These are phyloP conservation scores for Eucalyptus decipiens DNA, from an alignment of 345 rosid genomes.

Conservation along the genomic window DNA sequence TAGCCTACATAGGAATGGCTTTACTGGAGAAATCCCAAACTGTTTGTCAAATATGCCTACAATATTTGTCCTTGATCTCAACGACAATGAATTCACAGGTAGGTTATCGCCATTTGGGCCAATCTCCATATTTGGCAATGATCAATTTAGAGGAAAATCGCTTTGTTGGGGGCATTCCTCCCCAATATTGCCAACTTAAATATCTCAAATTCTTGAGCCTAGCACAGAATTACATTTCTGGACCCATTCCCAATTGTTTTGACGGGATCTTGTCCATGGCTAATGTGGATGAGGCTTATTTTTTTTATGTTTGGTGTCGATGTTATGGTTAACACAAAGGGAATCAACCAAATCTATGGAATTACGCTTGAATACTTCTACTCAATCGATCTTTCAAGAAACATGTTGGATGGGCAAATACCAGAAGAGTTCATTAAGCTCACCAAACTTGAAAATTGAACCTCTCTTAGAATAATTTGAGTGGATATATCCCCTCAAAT, in stretches of 20 bases:
- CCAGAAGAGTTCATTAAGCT: neutral
- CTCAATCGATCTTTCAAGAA: neutral
- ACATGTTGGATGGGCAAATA: neutral
- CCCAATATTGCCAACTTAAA: neutral
- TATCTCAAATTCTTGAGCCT: neutral
- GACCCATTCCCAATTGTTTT: neutral
- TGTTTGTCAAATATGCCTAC: neutral
- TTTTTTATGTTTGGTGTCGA: no score
- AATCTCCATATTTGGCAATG: neutral
- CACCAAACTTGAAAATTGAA: neutral
- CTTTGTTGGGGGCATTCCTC: neutral
- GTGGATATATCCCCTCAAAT: neutral
- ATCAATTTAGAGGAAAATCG: neutral
- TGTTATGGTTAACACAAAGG: neutral
- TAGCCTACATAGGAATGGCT: neutral
- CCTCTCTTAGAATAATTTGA: neutral
- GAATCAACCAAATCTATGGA: neutral
- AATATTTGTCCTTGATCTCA: neutral
- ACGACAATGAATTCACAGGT: neutral
- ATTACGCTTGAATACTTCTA: fast-evolving
- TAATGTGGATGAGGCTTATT: neutral
- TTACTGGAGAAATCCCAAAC: neutral
- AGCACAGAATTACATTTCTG: neutral
- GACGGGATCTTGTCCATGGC: neutral
- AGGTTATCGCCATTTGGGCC: neutral